Conservation (phyloP, 495 filamentous ascomycete species). For the Cercophora scortea region DNA sequence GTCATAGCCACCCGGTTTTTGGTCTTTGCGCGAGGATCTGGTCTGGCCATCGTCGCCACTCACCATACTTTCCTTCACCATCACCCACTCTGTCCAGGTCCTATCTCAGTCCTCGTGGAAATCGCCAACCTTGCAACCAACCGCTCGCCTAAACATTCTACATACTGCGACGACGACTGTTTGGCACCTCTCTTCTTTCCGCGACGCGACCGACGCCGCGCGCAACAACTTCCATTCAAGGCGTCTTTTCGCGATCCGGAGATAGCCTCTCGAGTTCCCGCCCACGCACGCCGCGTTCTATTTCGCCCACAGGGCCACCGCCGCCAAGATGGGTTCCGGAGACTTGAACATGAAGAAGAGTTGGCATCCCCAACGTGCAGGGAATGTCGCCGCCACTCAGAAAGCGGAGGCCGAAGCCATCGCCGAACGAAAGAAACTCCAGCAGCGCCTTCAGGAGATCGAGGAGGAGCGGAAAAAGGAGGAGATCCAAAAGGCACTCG, state of each 20-base stretch:
- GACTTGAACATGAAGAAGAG: constrained; percentile 96
- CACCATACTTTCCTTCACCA: neutral
- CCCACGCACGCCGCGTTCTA: neutral
- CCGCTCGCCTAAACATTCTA: too few species aligned
- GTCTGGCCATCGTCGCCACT: neutral
- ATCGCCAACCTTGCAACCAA: too few species aligned
- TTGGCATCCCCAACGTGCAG: constrained; percentile 58
- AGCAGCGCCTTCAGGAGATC: constrained; percentile 77
- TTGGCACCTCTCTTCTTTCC: too few species aligned
- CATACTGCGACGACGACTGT: too few species aligned
- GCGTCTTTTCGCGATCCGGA: too few species aligned
- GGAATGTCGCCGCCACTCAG: constrained; percentile 27
- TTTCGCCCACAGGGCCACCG: constrained; percentile 12
- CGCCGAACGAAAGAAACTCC: constrained; percentile 86
- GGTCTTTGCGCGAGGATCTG: neutral
- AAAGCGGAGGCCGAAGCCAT: constrained; percentile 76
- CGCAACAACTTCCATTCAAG: too few species aligned
- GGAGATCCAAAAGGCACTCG: constrained; percentile 83
- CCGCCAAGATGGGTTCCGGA: constrained; percentile 63
- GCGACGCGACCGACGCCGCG: too few species aligned
- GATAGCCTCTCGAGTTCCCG: too few species aligned
- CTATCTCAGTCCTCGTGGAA: neutral
- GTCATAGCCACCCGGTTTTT: neutral
- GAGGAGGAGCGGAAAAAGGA: constrained; percentile 90
- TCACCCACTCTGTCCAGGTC: neutral